Percentiles rank a stretch among this genome's conserved stretches.
phyloP scores from a whole-genome alignment of 1,284 basidiomycete species.

The Cerioporus squamosus region DNA sequence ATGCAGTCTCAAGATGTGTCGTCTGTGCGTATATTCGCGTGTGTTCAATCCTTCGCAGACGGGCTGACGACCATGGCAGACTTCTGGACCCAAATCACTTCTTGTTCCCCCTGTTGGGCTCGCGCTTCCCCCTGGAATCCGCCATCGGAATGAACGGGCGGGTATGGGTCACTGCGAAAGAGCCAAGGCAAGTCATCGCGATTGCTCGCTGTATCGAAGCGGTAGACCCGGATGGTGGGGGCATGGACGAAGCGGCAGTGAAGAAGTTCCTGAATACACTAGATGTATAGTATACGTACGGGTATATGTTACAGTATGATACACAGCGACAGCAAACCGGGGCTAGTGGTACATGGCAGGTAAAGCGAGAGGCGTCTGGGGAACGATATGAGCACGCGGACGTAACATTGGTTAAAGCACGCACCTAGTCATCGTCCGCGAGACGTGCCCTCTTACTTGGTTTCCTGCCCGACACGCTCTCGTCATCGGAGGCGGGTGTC shows the following conservation, averaged over 20 bases:
- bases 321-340: not conserved
- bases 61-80: conserved; percentile 41
- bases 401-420: not conserved
- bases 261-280: conserved; percentile 59
- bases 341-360: not conserved
- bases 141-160: conserved; percentile 85
- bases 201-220: conserved; percentile 73
- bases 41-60: not conserved
- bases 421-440: conserved; percentile 54
- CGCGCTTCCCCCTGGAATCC: conserved; percentile 74
- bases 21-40: conserved; percentile 58
- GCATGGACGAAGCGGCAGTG: conserved; percentile 52
- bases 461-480: conserved; percentile 57
- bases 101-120: conserved; percentile 73
- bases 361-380: not conserved
- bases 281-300: conserved; percentile 47
- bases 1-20: conserved; percentile 78
- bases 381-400: not conserved
- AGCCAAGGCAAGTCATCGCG: conserved; percentile 69
- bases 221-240: conserved; percentile 68
- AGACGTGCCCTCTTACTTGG: conserved; percentile 65
- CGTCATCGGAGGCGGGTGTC: conserved; percentile 67
- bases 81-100: conserved; percentile 77
- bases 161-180: conserved; percentile 78
- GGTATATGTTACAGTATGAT: conserved; percentile 17